Evolutionary conservation across 2,329 filamentous ascomycete genomes (phyloP).

Genomic region (Aspergillus hortae): DNA sequence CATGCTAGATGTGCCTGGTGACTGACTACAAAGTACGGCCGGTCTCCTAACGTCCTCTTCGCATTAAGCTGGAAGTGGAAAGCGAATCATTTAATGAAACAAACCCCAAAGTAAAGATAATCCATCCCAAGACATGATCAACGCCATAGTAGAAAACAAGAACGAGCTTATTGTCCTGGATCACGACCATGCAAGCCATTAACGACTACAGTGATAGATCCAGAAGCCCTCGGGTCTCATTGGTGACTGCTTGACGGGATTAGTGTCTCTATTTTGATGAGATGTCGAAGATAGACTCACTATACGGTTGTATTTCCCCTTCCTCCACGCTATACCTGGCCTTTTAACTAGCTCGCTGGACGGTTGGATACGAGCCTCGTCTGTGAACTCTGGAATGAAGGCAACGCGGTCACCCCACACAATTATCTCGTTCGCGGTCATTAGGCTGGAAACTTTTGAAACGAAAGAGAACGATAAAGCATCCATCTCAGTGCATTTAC

Average conservation of each 20-base stretch:
- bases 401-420: neutral
- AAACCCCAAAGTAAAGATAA: neutral
- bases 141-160: neutral
- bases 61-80: neutral
- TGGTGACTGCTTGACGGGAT: too few species aligned
- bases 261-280: too few species aligned
- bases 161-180: neutral
- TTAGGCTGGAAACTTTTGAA: neutral
- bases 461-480: neutral
- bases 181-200: neutral
- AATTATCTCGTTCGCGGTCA: neutral
- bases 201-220: too few species aligned
- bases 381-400: neutral
- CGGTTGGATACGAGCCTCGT: neutral
- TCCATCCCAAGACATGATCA: neutral
- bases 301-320: conserved; percentile 26
- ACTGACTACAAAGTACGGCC: neutral
- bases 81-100: neutral
- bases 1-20: neutral
- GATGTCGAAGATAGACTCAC: conserved; percentile 2
- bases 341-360: conserved; percentile 4
- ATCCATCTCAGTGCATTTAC: conserved; percentile 17
- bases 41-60: neutral
- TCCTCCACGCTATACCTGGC: conserved; percentile 32
- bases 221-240: too few species aligned